Percentiles rank a stretch among this genome's conserved stretches.
Evolutionary conservation across 148 eudicot species (phyloP).

Genomic region (Amaranthus palmeri): DNA sequence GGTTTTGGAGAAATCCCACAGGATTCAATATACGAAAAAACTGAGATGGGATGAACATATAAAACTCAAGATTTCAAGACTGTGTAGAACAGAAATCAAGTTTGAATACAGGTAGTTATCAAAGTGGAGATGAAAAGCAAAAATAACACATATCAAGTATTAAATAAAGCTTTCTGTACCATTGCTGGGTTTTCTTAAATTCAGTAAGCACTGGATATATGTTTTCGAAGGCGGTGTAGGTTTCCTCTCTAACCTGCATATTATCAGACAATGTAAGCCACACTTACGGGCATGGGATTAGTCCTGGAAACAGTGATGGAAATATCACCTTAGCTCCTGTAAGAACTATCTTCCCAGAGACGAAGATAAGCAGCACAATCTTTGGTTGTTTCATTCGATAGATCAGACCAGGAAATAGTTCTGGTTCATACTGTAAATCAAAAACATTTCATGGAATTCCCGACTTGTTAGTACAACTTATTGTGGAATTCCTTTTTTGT

Average conservation of each 20-base stretch:
- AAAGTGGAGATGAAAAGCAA: not conserved
- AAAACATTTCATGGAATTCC: not conserved
- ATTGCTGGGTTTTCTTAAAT: constrained; percentile 65
- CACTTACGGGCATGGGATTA: not conserved
- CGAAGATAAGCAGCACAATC: constrained; percentile 73
- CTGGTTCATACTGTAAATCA: constrained; percentile 67
- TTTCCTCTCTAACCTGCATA: constrained; percentile 66
- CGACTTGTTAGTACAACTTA: not conserved
- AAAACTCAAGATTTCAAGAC: no score
- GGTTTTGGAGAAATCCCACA: no score
- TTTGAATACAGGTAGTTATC: no score
- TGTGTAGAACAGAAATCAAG: no score
- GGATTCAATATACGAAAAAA: no score
- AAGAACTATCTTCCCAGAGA: constrained; percentile 80
- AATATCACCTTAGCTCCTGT: constrained; percentile 80
- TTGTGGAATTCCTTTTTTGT: not conserved
- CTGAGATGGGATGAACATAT: no score
- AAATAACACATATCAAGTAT: not conserved
- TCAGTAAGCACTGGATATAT: constrained; percentile 80
- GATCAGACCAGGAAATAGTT: constrained; percentile 76
- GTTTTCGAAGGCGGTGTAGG: constrained; percentile 74
- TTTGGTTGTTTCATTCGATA: constrained; percentile 88
- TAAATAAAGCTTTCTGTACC: constrained; percentile 29
- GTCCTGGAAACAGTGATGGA: not conserved
- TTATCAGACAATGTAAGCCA: not conserved